phyloP scores from a whole-genome alignment of 2,329 filamentous ascomycete genomes.

The Aureobasidium pullulans region DNA sequence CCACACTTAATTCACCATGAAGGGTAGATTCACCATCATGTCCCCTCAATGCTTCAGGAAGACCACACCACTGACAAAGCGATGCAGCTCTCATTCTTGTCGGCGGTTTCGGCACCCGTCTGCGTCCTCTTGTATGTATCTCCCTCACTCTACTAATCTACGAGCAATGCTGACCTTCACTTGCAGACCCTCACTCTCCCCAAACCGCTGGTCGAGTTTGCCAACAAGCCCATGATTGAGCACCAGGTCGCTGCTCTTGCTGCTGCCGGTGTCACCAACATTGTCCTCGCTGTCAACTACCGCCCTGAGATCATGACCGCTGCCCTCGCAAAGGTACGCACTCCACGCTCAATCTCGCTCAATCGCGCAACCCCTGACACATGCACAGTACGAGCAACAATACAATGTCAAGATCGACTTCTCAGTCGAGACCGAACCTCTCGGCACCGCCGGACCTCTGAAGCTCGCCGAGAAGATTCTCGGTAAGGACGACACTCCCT shows the following conservation, averaged over 20 bases:
- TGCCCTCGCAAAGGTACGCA: conserved; percentile 70
- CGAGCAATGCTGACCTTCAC: neutral
- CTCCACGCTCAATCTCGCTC: conserved; percentile 5
- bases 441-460: conserved; percentile 89
- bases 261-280: conserved; percentile 89
- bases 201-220: conserved; percentile 96
- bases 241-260: conserved; percentile 96
- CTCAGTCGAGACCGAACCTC: conserved; percentile 90
- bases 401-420: conserved; percentile 96
- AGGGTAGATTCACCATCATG: conserved; percentile 1
- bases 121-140: conserved; percentile 74
- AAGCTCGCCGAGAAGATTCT: conserved; percentile 92
- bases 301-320: conserved; percentile 96
- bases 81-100: conserved; percentile 87
- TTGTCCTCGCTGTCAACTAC: conserved; percentile 98
- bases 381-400: conserved; percentile 66
- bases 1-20: conserved; percentile 9
- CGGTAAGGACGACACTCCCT: conserved; percentile 85
- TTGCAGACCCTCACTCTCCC: conserved; percentile 88
- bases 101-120: conserved; percentile 95
- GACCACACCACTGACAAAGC: conserved; percentile 18
- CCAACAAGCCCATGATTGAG: conserved; percentile 98
- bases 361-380: conserved; percentile 27
- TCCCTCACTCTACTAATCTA: neutral
- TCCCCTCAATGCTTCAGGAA: neutral